Evolutionary conservation across 2,329 filamentous ascomycete species (phyloP), one percentile per base, ranked within the genome.

Genomic region (Cercospora sp.): DNA sequence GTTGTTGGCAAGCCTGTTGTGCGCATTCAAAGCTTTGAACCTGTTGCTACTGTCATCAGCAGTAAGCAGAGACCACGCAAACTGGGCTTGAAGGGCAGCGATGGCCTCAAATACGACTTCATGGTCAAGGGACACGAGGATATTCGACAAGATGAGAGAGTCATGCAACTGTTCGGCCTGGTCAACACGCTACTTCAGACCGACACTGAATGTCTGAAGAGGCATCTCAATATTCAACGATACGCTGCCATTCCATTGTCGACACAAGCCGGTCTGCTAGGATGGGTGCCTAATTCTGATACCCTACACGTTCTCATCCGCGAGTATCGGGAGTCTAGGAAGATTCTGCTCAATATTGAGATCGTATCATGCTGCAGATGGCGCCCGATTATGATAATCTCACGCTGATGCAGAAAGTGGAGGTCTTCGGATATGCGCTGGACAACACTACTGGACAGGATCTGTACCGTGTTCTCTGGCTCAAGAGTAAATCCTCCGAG

Each of bases 351-450:
- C 73, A 99, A 99, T 77, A 99, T 99, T 72, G 95, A 99, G 82
- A 99, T 79, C 91, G 96, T 53, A 99, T 99, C 79, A 99, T 99
- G 95, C 85, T 99, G 66, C 96, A 99, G 80, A 99, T 99, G 95
- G 95, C 95, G 26, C 96, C 95, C 0, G 95, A 99, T 79, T 99
- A 98, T 77, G 95, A 99, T 78, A 97, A 97, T 76, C 88, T 99
- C 58, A 98, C 96, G 0, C 87, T 99, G 40, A 98, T 99, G 95
- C 96, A 99, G 79, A 99, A 99, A 82, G 96, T 99, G 0, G 96
- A 99, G 80, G 95, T 99, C 10, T 99, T 99, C 78, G 94, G 95
- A 34, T 99, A 99, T 79, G 96, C 95, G 4, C 89, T 99, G 69
- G 96, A 99, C 82, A 99, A 99, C 79, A 99, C 95, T 0, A 99